These are phyloP conservation scores for Naematelia encephala DNA, from an alignment of 768 basidiomycete genomes.

Conservation along the genomic window DNA sequence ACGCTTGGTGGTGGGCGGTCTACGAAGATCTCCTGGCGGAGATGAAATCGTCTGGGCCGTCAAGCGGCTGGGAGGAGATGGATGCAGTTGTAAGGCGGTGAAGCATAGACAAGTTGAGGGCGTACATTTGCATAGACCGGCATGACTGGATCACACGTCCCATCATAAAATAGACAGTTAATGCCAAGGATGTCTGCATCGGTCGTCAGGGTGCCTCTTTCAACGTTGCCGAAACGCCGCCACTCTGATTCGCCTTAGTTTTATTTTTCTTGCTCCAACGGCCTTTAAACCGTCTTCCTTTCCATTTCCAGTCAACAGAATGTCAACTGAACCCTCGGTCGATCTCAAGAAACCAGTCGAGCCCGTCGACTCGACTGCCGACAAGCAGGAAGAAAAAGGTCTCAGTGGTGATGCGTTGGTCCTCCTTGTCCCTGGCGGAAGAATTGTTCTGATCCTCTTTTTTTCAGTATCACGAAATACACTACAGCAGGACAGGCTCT, in stretches of 20 bases:
- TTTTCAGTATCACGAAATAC: conserved; percentile 52
- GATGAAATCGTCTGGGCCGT: conserved; percentile 26
- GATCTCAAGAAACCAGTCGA: conserved; percentile 42
- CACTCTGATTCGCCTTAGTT: neutral
- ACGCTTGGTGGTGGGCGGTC: conserved; percentile 49
- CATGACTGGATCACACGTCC: no score
- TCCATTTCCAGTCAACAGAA: conserved; percentile 8
- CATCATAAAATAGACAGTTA: no score
- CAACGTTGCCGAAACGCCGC: neutral
- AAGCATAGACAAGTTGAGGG: conserved; percentile 3
- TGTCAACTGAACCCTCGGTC: conserved; percentile 36
- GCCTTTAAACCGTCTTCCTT: neutral
- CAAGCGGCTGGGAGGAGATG: conserved; percentile 35
- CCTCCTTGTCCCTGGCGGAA: neutral
- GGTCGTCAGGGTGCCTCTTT: neutral
- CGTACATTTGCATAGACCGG: no score
- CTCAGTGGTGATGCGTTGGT: conserved; percentile 49
- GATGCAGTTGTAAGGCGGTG: conserved; percentile 34
- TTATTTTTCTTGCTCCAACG: neutral
- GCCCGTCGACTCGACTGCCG: conserved; percentile 27
- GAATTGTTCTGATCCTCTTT: neutral
- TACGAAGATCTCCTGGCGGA: conserved; percentile 42
- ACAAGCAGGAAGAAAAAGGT: conserved; percentile 47
- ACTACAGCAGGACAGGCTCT: conserved; percentile 91
- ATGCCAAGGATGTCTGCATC: no score